Conservation (phyloP, 257 asterid species). For the Salvia miltiorrhiza region DNA sequence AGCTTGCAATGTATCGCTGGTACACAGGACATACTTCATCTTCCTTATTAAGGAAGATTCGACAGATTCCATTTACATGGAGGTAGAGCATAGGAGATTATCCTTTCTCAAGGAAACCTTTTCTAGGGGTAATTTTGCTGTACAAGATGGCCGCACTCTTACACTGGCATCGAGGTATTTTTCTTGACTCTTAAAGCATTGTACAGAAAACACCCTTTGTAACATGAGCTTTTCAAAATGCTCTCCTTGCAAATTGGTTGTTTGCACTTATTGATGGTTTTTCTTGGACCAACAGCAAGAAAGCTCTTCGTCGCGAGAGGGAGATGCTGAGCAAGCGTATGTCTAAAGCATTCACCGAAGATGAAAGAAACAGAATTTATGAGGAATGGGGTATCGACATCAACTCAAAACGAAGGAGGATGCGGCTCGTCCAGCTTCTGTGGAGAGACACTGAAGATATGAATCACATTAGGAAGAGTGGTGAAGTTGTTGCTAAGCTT, state of each 20-base stretch:
- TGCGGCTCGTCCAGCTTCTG: constrained; percentile 44
- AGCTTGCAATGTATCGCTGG: constrained; percentile 55
- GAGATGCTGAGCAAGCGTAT: constrained; percentile 53
- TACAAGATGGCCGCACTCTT: constrained; percentile 44
- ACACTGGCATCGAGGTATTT: constrained; percentile 56
- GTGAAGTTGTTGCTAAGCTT: constrained; percentile 56
- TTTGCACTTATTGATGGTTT: neutral
- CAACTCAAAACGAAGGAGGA: constrained; percentile 50
- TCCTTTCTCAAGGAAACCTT: constrained; percentile 60
- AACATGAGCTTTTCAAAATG: neutral
- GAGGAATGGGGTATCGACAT: constrained; percentile 52
- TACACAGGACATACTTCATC: constrained; percentile 67
- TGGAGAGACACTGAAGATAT: constrained; percentile 45
- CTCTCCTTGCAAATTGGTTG: neutral
- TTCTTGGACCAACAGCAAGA: constrained; percentile 47
- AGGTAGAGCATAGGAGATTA: constrained; percentile 65
- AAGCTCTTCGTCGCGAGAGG: constrained; percentile 60
- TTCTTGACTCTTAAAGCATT: neutral
- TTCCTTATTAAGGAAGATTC: constrained; percentile 61
- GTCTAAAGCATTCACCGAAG: constrained; percentile 40
- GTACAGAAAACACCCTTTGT: neutral
- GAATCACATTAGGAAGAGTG: constrained; percentile 50
- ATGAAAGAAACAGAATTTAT: constrained; percentile 42
- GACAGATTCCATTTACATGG: constrained; percentile 65
- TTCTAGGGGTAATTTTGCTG: constrained; percentile 40